Base-by-base conservation (phyloP, 306 rosid species). In the Glycyrrhiza uralensis region DNA sequence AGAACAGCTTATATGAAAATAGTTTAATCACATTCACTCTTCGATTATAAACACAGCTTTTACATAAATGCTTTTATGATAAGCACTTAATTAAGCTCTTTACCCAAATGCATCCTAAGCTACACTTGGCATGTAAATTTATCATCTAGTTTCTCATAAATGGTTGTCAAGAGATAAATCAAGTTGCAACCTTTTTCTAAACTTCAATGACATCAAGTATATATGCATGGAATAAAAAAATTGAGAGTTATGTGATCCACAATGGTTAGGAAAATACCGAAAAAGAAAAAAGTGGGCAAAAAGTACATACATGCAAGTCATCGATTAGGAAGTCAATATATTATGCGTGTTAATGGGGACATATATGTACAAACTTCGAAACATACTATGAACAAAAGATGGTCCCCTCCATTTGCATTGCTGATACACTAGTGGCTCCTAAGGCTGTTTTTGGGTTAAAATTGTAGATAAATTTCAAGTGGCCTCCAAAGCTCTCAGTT, bases 391-490 rank as follows among this genome's bases (percentile, higher is more conserved):
- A 36, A 46, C 24, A 56, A 18, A 10, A 17, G 4, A 44, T 66
- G 79, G 79, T 26, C 79, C 83, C 72, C 59, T 7, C 35, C 44
- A 41, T 42, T 51, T 28, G 8, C 73, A 9, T 15, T n/a, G n/a
- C n/a, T n/a, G n/a, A 41, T 12, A 6, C 50, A 36, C 36, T 18
- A 30, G 64, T 36, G 64, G 26, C 56, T 22, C 26, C 29, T 14
- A 62, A 14, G 8, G 20, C 41, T 39, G 19, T 13, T 76, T 68
- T 15, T 6, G 38, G 38, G 51, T n/a, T 0, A 56, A 59, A 49
- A 35, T 8, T 60, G 15, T 41, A 2, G 66, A 60, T 7, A 39
- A 30, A 2, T 10, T 55, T 58, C 9, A 20, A 73, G 62, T 61
- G 58, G 39, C 63, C 13, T 38, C 18, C 15, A 60, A 59, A 68